phyloP scores from a whole-genome alignment of 345 rosid species.

The Syzygium aqueum region DNA sequence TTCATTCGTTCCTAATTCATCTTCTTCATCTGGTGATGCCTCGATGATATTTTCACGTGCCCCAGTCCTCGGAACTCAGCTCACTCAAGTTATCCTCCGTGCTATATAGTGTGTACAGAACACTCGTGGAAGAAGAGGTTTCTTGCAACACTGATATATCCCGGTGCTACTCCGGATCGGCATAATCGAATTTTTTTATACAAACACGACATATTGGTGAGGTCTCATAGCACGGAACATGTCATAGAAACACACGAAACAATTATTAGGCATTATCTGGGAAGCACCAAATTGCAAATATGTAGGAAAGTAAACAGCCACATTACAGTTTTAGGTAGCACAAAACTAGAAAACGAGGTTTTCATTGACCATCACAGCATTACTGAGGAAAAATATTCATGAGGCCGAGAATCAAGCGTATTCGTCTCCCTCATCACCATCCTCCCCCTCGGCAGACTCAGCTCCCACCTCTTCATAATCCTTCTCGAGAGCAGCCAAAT shows the following conservation, averaged over 20 bases:
- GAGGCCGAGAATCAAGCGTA: conserved; percentile 5
- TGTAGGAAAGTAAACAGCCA: background rate
- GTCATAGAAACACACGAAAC: background rate
- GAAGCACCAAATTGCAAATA: background rate
- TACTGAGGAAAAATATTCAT: background rate
- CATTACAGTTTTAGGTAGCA: background rate
- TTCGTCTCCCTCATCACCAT: conserved; percentile 38
- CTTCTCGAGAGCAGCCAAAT: conserved; percentile 45
- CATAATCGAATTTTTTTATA: background rate
- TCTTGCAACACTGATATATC: background rate
- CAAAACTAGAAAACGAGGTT: background rate
- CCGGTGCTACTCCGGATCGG: background rate
- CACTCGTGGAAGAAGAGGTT: background rate
- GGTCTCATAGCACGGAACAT: background rate
- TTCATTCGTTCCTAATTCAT: background rate
- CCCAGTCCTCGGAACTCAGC: background rate
- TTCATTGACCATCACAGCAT: background rate
- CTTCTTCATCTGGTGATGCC: background rate
- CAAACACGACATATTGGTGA: background rate
- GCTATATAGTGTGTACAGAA: background rate
- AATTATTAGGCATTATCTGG: background rate
- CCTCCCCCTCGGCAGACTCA: conserved; percentile 43
- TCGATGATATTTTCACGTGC: background rate
- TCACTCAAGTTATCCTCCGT: background rate
- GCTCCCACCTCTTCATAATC: conserved; percentile 55